Conservation (phyloP, 177 flowering plant genomes). For the Vitis hybrid region DNA sequence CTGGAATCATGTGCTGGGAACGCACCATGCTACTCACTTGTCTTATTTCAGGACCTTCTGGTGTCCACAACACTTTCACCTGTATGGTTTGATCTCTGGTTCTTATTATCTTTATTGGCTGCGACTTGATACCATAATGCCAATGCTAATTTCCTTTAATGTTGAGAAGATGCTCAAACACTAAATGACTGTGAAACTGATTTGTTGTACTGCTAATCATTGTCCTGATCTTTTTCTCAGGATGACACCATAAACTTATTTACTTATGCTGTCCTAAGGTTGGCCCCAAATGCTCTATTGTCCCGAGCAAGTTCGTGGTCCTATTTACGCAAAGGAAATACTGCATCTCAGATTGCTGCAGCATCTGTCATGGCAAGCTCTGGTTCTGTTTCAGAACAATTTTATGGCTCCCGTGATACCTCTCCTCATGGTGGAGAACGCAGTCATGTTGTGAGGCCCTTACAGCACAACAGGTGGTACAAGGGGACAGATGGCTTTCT, state of each 20-base stretch:
- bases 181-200: not conserved
- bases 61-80: slow-evolving; percentile 94
- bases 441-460: slow-evolving; percentile 56
- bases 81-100: slow-evolving; percentile 51
- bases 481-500: slow-evolving; percentile 95
- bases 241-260: slow-evolving; percentile 81
- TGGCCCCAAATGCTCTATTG: slow-evolving; percentile 73
- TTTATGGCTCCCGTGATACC: slow-evolving; percentile 46
- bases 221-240: slow-evolving; percentile 40
- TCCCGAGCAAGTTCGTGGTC: slow-evolving; percentile 81
- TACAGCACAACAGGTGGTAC: slow-evolving; percentile 75
- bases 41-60: slow-evolving; percentile 89
- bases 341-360: slow-evolving; percentile 39
- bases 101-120: too few species aligned
- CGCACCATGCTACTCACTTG: slow-evolving; percentile 64
- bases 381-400: slow-evolving; percentile 40
- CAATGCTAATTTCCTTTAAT: not conserved
- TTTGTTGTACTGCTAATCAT: slow-evolving; percentile 6
- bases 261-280: slow-evolving; percentile 76
- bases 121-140: not conserved
- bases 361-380: slow-evolving; percentile 35
- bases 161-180: not conserved
- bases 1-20: slow-evolving; percentile 77
- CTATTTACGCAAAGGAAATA: slow-evolving; percentile 66
- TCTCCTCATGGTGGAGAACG: slow-evolving; percentile 39